These are phyloP conservation scores for Cruciata laevipes DNA, from an alignment of 257 asterid species.

Conservation along the genomic window DNA sequence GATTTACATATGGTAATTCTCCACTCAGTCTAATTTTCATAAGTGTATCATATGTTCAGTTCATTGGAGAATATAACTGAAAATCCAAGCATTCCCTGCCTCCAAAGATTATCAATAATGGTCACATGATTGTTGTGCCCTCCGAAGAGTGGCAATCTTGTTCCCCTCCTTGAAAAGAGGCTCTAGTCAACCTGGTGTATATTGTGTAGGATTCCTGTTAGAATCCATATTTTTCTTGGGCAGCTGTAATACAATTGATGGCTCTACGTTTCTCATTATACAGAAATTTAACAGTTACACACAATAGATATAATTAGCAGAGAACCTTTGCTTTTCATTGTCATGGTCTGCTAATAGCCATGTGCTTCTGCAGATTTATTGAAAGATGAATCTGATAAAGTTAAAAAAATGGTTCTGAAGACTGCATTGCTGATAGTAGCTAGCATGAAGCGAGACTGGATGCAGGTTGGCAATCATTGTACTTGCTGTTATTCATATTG, in stretches of 20 bases:
- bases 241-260: no score
- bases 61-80: background rate
- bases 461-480: conserved; percentile 45
- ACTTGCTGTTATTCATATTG: background rate
- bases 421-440: conserved; percentile 38
- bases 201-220: no score
- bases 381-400: background rate
- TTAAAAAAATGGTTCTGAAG: conserved; percentile 10
- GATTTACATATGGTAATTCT: conserved; percentile 64
- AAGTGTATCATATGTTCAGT: background rate
- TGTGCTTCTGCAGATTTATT: background rate
- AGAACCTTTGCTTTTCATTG: background rate
- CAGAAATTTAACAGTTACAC: background rate
- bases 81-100: background rate
- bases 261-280: no score
- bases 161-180: no score
- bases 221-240: no score
- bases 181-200: no score
- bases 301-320: no score
- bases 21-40: background rate
- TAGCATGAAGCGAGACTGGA: conserved; percentile 93
- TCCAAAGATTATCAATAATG: background rate
- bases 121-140: background rate
- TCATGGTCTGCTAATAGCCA: no score
- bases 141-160: background rate